Conservation (phyloP, 2,329 filamentous ascomycete genomes). For the Elsinoe australis region DNA sequence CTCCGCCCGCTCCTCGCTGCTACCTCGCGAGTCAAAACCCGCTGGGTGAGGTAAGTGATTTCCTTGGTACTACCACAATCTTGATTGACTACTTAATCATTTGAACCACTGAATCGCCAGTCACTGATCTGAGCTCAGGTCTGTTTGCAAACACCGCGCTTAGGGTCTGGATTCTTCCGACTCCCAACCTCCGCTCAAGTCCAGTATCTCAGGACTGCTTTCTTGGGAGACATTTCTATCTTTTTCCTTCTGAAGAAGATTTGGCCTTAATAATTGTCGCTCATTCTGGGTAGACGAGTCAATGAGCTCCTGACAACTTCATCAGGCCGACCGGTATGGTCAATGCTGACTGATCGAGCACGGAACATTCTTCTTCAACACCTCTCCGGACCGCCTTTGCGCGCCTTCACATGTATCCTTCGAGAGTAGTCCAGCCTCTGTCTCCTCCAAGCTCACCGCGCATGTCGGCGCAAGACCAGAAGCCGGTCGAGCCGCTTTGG, state of each 20-base stretch:
- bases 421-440: constrained; percentile 36
- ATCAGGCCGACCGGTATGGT: constrained; percentile 4
- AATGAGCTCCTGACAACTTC: constrained; percentile 2
- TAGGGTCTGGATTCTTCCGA: neutral
- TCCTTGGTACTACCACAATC: constrained; percentile 13
- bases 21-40: neutral
- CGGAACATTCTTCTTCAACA: neutral
- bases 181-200: neutral
- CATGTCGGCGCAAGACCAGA: constrained; percentile 42
- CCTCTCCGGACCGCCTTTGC: constrained; percentile 15
- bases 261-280: too few species aligned
- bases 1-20: constrained; percentile 7
- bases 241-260: too few species aligned
- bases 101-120: neutral
- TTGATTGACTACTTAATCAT: neutral
- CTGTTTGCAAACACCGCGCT: constrained; percentile 10
- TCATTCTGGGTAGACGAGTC: neutral
- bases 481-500: constrained; percentile 38
- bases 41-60: constrained; percentile 3
- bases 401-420: constrained; percentile 17
- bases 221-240: too few species aligned
- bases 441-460: constrained; percentile 45
- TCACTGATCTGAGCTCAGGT: constrained; percentile 2
- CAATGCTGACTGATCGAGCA: neutral
- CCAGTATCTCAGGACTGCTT: neutral